Evolutionary conservation across 768 basidiomycete genomes (phyloP), one percentile per base, ranked within the genome.

Genomic region (Naganishia onofrii): DNA sequence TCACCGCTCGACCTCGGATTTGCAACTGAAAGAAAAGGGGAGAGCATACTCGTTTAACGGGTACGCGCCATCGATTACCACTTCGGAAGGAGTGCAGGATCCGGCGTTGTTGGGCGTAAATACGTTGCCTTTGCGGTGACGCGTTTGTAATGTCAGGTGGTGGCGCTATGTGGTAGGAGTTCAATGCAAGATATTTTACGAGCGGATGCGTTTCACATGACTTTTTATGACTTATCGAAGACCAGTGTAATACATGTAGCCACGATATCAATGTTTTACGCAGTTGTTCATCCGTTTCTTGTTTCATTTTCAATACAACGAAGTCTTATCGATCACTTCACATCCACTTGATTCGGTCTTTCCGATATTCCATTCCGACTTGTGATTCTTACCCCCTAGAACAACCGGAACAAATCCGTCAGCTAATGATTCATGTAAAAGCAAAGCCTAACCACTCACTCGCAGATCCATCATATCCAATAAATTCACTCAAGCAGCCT

Each of bases 1-100:
- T 52, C 82, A 84, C 9, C 85, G 86, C 66, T 88, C 89, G 15
- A 84, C 85, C 28, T 84, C 85, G 34, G 86, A 85, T 75, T 78
- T 87, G 32, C 81, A 85, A 12, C 75, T 82, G 28, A 82, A 82
- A 69, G 71, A 75, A 31, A 73, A 70, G 29, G 54, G 54, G 3
- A 21, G 67, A 42, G 60, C 60, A 23, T 63, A 63, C 26, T 63
- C 60, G n/a, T 63, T 63, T 44, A 58, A 34, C 8, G 42, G 42
- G 57, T 58, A 58, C 17, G 36, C 60, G 36, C 38, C 60, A 10
- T 63, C 60, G 38, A 63, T 63, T n/a, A 42, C 60, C 3, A 63
- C 60, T 17, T 63, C 60, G n/a, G 48, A 51, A n/a, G 60, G 42
- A 34, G 21, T 34, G 36, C 23, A 42, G 15, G 60, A 63, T 63